Base-by-base conservation (phyloP, 192 early-diverging fungal genomes). In the Coemansia asiatica region DNA sequence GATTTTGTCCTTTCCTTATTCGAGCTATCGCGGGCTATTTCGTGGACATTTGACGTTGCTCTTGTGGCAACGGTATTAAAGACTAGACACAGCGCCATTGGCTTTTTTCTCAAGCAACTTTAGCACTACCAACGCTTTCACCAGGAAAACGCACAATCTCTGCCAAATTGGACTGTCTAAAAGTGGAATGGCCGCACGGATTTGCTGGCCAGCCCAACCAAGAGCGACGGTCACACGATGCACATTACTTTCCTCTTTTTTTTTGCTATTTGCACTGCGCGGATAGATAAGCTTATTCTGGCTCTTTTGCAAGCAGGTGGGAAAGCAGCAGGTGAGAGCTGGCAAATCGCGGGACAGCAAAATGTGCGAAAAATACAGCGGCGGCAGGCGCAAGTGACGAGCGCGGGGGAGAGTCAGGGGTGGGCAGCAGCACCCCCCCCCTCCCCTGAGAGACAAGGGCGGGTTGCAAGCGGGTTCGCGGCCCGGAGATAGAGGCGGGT, bases 311-410 rank as follows among this genome's bases (percentile, higher is more conserved):
- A 28, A 54, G 25, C 51, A 25, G 22, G 51, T 23, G 51, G 25
- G 25, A 54, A 54, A 8, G 51, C 25, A 54, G 51, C 22, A 27
- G 22, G 51, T 23, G 51, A 27, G 50, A 27, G 51, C 25, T 7
- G 25, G 51, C 13, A 54, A 27, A 27, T 23, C 25, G 13, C 51
- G 27, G 51, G 51, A 2, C 51, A 54, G 51, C 12, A 54, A 44
- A 54, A 54, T 54, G 51, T 23, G 51, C 51, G 51, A 54, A 27
- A 54, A 54, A 54, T 54, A 15, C 51, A 54, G 51, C 51, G 46
- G 27, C 51, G 51, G 25, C 21, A 5, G 25, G 51, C 25, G 51
- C 51, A 54, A 27, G 27, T 48, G 46, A 19, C 21, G 16, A 54
- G 21, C 26, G 51, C 26, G 51, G 48, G 27, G 51, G 51, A n/a